A percentile compares a stretch with the other conserved stretches of the same genome.
Conservation (phyloP, 148 eudicot species). For the Oxyria digyna region DNA sequence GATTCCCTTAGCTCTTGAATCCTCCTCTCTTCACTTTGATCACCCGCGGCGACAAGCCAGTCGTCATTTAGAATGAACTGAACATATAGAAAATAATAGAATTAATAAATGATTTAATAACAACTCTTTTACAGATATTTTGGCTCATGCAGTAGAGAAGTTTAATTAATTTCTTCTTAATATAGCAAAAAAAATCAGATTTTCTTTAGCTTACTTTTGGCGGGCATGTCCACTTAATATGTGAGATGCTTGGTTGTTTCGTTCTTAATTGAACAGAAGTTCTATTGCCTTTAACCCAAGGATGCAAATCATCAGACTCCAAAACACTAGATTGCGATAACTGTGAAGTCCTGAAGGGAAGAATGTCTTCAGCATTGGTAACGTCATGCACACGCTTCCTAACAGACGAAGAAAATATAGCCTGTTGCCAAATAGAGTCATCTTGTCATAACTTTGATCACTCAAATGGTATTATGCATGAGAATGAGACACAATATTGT, state of each 20-base stretch:
- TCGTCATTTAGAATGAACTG: conserved; percentile 28
- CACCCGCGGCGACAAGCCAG: conserved; percentile 64
- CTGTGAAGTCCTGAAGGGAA: conserved; percentile 12
- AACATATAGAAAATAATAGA: neutral
- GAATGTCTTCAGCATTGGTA: conserved; percentile 13
- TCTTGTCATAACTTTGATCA: neutral
- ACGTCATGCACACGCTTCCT: conserved; percentile 19
- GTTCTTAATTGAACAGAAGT: conserved; percentile 9
- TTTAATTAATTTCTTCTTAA: neutral
- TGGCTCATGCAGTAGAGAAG: neutral
- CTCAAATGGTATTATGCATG: neutral
- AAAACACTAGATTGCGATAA: conserved; percentile 5
- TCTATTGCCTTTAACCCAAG: conserved; percentile 17
- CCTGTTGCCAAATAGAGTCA: conserved; percentile 15
- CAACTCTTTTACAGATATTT: too few relatives aligned
- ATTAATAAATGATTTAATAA: neutral
- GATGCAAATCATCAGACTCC: conserved; percentile 11
- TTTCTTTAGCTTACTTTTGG: conserved; percentile 31
- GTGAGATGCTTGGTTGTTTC: conserved; percentile 2
- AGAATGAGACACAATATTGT: neutral
- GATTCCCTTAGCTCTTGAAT: conserved; percentile 31
- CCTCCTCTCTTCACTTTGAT: conserved; percentile 38
- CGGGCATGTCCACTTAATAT: conserved; percentile 48
- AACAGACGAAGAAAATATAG: conserved; percentile 14
- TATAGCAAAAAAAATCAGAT: neutral